phyloP scores from a whole-genome alignment of 2,329 filamentous ascomycete genomes.

The Epichloe brachyelytri region DNA sequence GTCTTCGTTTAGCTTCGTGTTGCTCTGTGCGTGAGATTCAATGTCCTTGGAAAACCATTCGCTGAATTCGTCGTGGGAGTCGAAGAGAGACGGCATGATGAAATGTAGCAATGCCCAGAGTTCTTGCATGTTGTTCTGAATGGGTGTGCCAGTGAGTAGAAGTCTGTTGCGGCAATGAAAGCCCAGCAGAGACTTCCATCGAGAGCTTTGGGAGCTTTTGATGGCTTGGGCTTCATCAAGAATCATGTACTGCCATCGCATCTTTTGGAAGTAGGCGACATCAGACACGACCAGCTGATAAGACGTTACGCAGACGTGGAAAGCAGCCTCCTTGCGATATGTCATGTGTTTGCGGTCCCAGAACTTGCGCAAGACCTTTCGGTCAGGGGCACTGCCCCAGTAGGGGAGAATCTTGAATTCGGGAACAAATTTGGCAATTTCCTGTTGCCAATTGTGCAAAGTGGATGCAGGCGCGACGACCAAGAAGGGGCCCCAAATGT shows the following conservation, averaged over 20 bases:
- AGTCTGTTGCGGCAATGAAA: constrained; percentile 95
- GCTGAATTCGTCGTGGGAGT: constrained; percentile 84
- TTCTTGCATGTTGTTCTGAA: constrained; percentile 99
- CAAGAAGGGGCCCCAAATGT: constrained; percentile 95
- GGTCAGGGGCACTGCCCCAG: constrained; percentile 88
- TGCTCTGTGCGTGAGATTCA: constrained; percentile 95
- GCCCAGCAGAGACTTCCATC: constrained; percentile 89
- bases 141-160: constrained; percentile 87
- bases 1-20: constrained; percentile 98
- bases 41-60: constrained; percentile 95
- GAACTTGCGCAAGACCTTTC: constrained; percentile 94
- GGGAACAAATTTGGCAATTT: constrained; percentile 90
- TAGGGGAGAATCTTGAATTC: constrained; percentile 92
- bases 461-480: constrained; percentile 95
- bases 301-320: constrained; percentile 92
- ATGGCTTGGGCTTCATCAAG: constrained; percentile 97
- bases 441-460: constrained; percentile 98
- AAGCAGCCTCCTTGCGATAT: constrained; percentile 83
- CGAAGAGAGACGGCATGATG: constrained; percentile 99
- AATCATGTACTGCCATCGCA: constrained; percentile 99
- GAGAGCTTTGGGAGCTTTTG: constrained; percentile 91
- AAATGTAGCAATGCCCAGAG: constrained; percentile 96
- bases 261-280: constrained; percentile 95
- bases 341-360: constrained; percentile 98
- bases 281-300: constrained; percentile 96